Percentiles rank a stretch among this genome's conserved stretches.
Evolutionary conservation across 495 filamentous ascomycete species (phyloP).

Genomic region (Aspergillus asperescens): DNA sequence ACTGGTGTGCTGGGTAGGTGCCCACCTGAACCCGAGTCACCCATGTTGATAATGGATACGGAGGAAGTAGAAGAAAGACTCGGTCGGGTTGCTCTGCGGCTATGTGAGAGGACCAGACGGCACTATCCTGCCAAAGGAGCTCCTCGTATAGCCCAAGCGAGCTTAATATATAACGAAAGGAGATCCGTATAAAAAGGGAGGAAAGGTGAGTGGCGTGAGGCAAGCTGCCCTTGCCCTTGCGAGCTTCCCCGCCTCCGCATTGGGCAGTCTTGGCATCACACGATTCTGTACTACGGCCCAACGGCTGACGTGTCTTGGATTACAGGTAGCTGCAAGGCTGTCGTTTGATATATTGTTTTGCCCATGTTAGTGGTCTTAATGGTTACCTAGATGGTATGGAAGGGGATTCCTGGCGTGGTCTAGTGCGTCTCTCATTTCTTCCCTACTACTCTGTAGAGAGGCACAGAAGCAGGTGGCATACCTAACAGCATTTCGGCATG

Average conservation of each 20-base stretch:
- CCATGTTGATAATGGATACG: constrained; percentile 26
- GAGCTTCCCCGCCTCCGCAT: constrained; percentile 11
- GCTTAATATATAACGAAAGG: background rate
- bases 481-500: no score
- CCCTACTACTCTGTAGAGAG: no score
- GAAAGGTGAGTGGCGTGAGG: background rate
- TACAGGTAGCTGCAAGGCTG: no score
- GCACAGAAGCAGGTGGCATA: no score
- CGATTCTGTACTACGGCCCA: no score
- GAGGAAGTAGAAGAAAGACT: no score
- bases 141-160: background rate
- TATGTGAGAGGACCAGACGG: background rate
- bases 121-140: background rate
- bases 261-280: constrained; percentile 9
- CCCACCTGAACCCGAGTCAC: constrained; percentile 33
- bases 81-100: background rate
- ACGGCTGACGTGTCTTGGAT: no score
- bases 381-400: no score
- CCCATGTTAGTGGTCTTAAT: no score
- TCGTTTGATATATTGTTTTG: no score
- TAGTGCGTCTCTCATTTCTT: no score
- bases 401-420: no score
- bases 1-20: constrained; percentile 15
- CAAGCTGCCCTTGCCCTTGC: background rate
- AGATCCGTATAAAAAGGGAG: background rate